Percentiles rank a stretch among this genome's conserved stretches.
phyloP scores from a whole-genome alignment of 2,329 filamentous ascomycete species.

The Trichophyton benhamiae region DNA sequence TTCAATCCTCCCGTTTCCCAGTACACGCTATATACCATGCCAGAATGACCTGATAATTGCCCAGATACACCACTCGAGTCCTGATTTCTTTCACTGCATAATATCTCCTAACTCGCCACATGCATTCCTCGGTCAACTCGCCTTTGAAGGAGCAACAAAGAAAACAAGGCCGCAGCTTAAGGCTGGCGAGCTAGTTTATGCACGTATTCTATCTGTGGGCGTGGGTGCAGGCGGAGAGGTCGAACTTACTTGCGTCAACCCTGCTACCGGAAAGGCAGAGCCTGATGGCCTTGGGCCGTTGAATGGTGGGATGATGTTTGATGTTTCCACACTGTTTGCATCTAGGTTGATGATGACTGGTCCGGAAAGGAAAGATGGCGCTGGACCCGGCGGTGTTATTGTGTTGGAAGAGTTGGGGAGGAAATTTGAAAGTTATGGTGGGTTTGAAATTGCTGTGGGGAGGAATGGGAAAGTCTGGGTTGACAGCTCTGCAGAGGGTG shows the following conservation, averaged over 20 bases:
- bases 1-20: slow-evolving; percentile 25
- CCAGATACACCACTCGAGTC: slow-evolving; percentile 61
- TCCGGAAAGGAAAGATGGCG: slow-evolving; percentile 14
- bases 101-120: slow-evolving; percentile 52
- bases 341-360: slow-evolving; percentile 54
- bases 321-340: slow-evolving; percentile 69
- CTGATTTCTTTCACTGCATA: slow-evolving; percentile 68
- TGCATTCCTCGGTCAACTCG: slow-evolving; percentile 68
- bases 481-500: slow-evolving; percentile 53
- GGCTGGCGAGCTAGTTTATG: slow-evolving; percentile 72
- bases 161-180: slow-evolving; percentile 75
- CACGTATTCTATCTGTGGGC: slow-evolving; percentile 64
- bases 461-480: slow-evolving; percentile 91
- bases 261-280: slow-evolving; percentile 75
- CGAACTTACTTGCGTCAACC: slow-evolving; percentile 80
- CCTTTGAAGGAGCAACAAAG: slow-evolving; percentile 87
- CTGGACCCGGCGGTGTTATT: slow-evolving; percentile 50
- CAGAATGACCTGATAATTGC: slow-evolving; percentile 81
- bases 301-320: slow-evolving; percentile 73
- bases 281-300: slow-evolving; percentile 76
- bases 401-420: slow-evolving; percentile 71
- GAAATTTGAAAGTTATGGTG: slow-evolving; percentile 46
- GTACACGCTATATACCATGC: slow-evolving; percentile 59
- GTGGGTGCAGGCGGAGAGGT: slow-evolving; percentile 75
- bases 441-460: slow-evolving; percentile 88